Conservation (phyloP, 148 eudicot species). For the Rhododendron kiyosumense region DNA sequence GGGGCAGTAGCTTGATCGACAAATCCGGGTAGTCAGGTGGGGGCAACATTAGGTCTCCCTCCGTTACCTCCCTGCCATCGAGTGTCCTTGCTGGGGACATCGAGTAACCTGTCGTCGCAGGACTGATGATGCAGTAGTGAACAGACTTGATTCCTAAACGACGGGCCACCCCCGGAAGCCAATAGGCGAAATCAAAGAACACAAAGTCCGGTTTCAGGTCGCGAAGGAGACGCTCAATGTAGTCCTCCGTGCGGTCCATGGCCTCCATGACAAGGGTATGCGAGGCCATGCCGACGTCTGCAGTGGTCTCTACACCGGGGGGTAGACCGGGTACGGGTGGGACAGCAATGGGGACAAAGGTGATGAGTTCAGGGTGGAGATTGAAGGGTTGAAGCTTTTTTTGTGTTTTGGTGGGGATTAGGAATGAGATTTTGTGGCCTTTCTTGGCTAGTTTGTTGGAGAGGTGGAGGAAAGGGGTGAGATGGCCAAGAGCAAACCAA, state of each 20-base stretch:
- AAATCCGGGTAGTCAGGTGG: neutral
- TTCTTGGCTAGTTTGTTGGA: slow-evolving; percentile 26
- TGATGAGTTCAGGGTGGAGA: slow-evolving; percentile 21
- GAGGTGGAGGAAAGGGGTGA: slow-evolving; percentile 17
- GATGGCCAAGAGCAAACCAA: slow-evolving; percentile 26
- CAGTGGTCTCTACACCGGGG: neutral
- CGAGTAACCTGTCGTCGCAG: neutral
- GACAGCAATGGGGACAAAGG: slow-evolving; percentile 15
- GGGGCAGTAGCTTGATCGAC: neutral
- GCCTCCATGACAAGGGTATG: slow-evolving; percentile 4
- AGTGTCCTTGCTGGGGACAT: slow-evolving; percentile 3
- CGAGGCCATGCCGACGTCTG: neutral
- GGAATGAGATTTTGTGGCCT: slow-evolving; percentile 21
- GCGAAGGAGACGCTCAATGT: neutral
- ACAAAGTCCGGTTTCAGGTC: slow-evolving; percentile 9
- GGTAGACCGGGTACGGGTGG: slow-evolving; percentile 18
- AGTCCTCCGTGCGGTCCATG: slow-evolving; percentile 8
- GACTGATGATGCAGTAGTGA: neutral
- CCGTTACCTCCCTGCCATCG: neutral
- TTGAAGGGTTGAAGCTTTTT: slow-evolving; percentile 12
- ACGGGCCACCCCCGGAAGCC: slow-evolving; percentile 8
- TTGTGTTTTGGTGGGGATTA: slow-evolving; percentile 15
- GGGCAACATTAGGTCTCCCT: neutral
- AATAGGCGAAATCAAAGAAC: slow-evolving; percentile 15
- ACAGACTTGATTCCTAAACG: slow-evolving; percentile 7